Percentiles rank a stretch among this genome's conserved stretches.
Conservation (phyloP, 331 rosid species). For the Quercus lobata region DNA sequence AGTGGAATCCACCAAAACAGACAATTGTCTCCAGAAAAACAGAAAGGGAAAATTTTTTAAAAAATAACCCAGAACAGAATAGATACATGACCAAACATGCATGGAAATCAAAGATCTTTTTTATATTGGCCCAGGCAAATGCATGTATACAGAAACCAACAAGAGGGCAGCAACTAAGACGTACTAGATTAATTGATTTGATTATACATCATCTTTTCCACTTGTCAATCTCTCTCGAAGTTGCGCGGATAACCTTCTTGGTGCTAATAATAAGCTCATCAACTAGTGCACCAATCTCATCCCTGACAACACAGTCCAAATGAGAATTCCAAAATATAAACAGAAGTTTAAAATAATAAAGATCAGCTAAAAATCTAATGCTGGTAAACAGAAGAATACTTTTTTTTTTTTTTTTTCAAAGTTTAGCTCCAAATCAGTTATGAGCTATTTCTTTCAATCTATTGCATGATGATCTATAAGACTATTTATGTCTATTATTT, state of each 20-base stretch:
- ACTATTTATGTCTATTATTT: too few relatives aligned
- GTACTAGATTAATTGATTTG: not conserved
- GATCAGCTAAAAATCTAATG: conserved; percentile 1
- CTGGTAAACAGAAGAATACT: not conserved
- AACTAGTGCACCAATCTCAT: conserved; percentile 63
- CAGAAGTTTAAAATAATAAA: not conserved
- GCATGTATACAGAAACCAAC: not conserved
- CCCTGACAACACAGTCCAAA: conserved; percentile 34
- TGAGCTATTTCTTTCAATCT: too few relatives aligned
- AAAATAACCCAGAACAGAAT: not conserved
- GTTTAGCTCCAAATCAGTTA: too few relatives aligned
- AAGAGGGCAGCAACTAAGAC: not conserved
- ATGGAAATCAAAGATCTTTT: not conserved
- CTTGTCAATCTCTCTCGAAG: conserved; percentile 73
- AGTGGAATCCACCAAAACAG: not conserved
- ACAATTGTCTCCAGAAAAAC: not conserved
- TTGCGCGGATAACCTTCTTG: conserved; percentile 58
- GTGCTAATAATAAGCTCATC: conserved; percentile 65
- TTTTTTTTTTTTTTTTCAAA: too few relatives aligned
- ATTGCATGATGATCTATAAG: too few relatives aligned
- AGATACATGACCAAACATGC: not conserved
- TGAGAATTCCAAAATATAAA: not conserved
- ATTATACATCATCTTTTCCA: conserved; percentile 52
- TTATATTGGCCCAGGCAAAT: not conserved
- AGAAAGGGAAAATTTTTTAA: not conserved